Evolutionary conservation across 2,329 filamentous ascomycete genomes (phyloP).

Genomic region (Fusarium sp.): DNA sequence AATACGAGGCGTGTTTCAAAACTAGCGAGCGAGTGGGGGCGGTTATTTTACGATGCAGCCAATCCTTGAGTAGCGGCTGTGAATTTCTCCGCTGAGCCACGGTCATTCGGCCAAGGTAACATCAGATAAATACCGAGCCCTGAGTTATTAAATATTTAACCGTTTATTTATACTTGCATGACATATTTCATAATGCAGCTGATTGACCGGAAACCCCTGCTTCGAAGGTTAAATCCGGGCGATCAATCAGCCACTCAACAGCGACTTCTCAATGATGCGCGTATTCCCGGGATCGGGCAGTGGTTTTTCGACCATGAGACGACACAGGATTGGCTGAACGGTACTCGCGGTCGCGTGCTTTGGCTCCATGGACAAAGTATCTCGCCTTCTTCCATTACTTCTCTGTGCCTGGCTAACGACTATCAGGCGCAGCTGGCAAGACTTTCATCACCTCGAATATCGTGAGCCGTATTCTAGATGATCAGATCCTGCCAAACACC

Average conservation of each 20-base stretch:
- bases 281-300: background rate
- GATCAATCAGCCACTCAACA: background rate
- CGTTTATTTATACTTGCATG: background rate
- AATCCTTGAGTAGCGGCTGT: background rate
- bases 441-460: constrained; percentile 6
- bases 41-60: background rate
- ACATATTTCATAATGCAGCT: background rate
- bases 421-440: constrained; percentile 1
- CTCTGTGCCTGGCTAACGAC: accelerated
- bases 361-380: constrained; percentile 13
- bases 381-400: accelerated
- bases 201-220: accelerated
- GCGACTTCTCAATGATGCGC: background rate
- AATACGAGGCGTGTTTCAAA: background rate
- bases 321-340: background rate
- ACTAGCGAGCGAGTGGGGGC: background rate
- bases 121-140: background rate
- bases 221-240: background rate
- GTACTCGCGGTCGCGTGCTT: background rate
- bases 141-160: background rate
- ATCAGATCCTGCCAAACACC: accelerated
- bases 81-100: background rate
- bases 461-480: background rate
- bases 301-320: background rate
- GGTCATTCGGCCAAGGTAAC: background rate